Base-by-base conservation (phyloP, 768 basidiomycete species). In the Pleurotus tuoliensis region DNA sequence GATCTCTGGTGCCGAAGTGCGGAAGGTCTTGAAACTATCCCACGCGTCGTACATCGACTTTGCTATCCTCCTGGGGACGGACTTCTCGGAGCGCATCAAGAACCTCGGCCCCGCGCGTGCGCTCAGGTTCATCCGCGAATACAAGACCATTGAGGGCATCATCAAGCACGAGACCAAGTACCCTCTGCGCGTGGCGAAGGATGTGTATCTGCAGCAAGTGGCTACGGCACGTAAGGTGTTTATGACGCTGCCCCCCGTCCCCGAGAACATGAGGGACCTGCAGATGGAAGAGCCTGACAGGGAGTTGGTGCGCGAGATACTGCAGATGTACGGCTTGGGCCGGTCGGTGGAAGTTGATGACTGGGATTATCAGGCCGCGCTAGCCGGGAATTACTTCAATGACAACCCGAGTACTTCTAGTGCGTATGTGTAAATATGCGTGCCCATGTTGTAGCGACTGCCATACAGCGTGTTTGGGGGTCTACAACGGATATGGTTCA, bases 11-110 rank as follows among this genome's bases (percentile, higher is more conserved):
- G 61, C 77, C 1, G 78, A 85, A 3, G 74, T 94, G 16, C 88
- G 86, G 7, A 58, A 69, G 0, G 73, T 72, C 5, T 80, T 93
- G 37, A 66, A 74, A 9, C 81, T 97, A 24, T 72, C 80, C 61
- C 78, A 77, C 6, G 64, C 74, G 0, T 67, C 81, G 49, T 94
- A 82, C 69, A 68, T 96, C 62, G 94, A 97, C 71, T 94, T 96
- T 69, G 86, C 84, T 0, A 81, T 96, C 50, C 77, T 97, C 5
- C 79, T 94, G 8, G 94, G 94, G 9, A 96, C 94, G 2, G 94
- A 97, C 69, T 95, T 96, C 63, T 87, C 91, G 0, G 83, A 87
- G 46, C 84, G 94, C 4, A 90, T 97, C 57, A 88, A 82, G 56
- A 85, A 87, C 58, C 75, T 96, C 1, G 94, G 94, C 0, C 93